Percentiles rank a stretch among this genome's conserved stretches.
Conservation (phyloP, 352 stramenopile species). For the Aphanomyces stellatus region DNA sequence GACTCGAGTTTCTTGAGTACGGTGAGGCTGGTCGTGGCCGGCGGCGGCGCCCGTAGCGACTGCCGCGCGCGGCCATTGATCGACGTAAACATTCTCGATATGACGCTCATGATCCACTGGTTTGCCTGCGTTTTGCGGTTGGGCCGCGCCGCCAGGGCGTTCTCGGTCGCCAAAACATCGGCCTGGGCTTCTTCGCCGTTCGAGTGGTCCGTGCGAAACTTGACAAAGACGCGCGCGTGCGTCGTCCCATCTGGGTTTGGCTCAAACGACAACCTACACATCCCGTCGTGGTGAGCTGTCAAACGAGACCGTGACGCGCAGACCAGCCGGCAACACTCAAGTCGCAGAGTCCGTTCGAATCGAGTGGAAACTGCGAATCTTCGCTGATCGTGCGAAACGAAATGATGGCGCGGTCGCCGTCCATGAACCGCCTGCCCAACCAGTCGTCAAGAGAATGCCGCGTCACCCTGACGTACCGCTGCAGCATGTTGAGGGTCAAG, state of each 20-base stretch:
- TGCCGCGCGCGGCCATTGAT: slow-evolving; percentile 1
- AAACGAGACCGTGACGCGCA: background rate
- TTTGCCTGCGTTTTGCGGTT: slow-evolving; percentile 14
- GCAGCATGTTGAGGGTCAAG: slow-evolving; percentile 19
- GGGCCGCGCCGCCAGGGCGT: background rate
- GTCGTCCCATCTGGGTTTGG: slow-evolving; percentile 2
- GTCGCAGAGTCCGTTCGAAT: slow-evolving; percentile 1
- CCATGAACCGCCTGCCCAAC: slow-evolving; percentile 9
- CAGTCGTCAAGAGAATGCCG: background rate
- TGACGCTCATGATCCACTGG: slow-evolving; percentile 22
- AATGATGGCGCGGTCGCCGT: slow-evolving; percentile 7
- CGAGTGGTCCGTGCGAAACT: slow-evolving; percentile 10
- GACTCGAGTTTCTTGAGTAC: background rate
- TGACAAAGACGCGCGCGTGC: slow-evolving; percentile 16
- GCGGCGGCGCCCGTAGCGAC: background rate
- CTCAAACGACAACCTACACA: slow-evolving; percentile 20
- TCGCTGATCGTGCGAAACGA: slow-evolving; percentile 17
- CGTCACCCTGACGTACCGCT: background rate
- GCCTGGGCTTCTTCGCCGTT: slow-evolving; percentile 2
- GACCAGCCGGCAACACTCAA: slow-evolving; percentile 16
- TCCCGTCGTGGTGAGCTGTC: too few species aligned
- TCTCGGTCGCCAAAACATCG: background rate
- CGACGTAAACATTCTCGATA: slow-evolving; percentile 14
- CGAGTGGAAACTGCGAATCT: background rate
- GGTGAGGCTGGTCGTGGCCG: slow-evolving; percentile 1